Evolutionary conservation across 148 eudicot genomes (phyloP).

Genomic region (Linanthus parryae): DNA sequence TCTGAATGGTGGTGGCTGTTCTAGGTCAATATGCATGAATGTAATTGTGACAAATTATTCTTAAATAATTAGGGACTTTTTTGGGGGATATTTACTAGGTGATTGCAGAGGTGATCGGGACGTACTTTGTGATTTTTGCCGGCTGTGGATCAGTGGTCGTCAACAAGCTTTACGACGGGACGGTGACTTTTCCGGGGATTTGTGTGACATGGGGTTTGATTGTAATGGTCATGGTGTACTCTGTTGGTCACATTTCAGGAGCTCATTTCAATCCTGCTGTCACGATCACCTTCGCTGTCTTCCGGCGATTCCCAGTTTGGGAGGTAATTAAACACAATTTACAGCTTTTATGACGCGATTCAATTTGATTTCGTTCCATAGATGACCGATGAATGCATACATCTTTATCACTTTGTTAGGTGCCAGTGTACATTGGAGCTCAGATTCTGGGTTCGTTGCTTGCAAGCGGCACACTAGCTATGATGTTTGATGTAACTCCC

Average conservation of each 20-base stretch:
- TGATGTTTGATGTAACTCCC: constrained; percentile 50
- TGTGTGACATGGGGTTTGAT: constrained; percentile 79
- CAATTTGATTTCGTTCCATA: background rate
- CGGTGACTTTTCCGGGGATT: constrained; percentile 68
- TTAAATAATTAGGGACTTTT: background rate
- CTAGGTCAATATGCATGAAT: background rate
- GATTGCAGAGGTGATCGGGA: constrained; percentile 31
- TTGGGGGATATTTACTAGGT: background rate
- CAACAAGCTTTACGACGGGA: constrained; percentile 50
- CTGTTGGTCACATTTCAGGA: constrained; percentile 81
- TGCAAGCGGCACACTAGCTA: constrained; percentile 53
- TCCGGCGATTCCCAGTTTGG: constrained; percentile 51
- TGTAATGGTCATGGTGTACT: constrained; percentile 79
- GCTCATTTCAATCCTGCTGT: constrained; percentile 93
- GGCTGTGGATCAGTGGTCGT: constrained; percentile 81
- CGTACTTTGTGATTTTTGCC: constrained; percentile 62
- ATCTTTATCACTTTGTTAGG: constrained; percentile 24
- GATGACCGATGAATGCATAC: background rate
- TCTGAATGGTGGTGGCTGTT: background rate
- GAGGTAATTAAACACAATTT: constrained; percentile 26
- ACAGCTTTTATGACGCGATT: background rate
- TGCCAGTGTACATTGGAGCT: constrained; percentile 53
- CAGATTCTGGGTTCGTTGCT: constrained; percentile 64
- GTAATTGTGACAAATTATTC: background rate
- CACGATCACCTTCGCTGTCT: constrained; percentile 57